Evolutionary conservation across 768 basidiomycete species (phyloP).

Genomic region (Wakefieldia striispora): DNA sequence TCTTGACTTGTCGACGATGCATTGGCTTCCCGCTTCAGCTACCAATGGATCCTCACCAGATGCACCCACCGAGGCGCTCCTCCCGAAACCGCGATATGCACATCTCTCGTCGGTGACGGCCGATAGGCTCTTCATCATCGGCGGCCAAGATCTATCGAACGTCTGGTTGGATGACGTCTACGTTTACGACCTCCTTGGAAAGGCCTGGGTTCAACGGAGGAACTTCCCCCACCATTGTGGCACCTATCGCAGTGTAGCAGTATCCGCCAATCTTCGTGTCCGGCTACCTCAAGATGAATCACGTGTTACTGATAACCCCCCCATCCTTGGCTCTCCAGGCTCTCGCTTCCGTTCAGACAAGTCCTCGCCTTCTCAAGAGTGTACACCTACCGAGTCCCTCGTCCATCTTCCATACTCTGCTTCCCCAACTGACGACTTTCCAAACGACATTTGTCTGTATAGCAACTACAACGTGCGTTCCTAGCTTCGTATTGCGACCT

Average conservation of each 20-base stretch:
- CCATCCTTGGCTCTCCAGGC: conserved; percentile 53
- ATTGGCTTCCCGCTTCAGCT: conserved; percentile 60
- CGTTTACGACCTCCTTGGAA: conserved; percentile 74
- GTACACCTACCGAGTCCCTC: conserved; percentile 57
- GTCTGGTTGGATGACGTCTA: conserved; percentile 93
- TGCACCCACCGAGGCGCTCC: conserved; percentile 43
- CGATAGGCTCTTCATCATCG: conserved; percentile 85
- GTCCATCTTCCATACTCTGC: conserved; percentile 77
- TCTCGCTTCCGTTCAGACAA: conserved; percentile 55
- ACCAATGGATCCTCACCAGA: conserved; percentile 32
- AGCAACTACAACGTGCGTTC: conserved; percentile 90
- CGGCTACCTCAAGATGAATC: conserved; percentile 66
- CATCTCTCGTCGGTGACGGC: conserved; percentile 88
- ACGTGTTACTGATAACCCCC: conserved; percentile 38
- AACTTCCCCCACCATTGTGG: conserved; percentile 93
- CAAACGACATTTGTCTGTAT: conserved; percentile 87
- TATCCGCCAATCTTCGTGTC: conserved; percentile 66
- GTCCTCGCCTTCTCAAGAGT: conserved; percentile 41
- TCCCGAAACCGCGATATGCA: conserved; percentile 89
- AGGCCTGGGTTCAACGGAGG: conserved; percentile 76
- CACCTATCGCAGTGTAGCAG: conserved; percentile 91
- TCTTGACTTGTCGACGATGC: conserved; percentile 69
- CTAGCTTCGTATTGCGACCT: not conserved
- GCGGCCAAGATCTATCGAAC: conserved; percentile 92
- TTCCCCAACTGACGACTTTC: conserved; percentile 66